Conservation (phyloP, 768 basidiomycete genomes). For the Naganishia vishniacii region DNA sequence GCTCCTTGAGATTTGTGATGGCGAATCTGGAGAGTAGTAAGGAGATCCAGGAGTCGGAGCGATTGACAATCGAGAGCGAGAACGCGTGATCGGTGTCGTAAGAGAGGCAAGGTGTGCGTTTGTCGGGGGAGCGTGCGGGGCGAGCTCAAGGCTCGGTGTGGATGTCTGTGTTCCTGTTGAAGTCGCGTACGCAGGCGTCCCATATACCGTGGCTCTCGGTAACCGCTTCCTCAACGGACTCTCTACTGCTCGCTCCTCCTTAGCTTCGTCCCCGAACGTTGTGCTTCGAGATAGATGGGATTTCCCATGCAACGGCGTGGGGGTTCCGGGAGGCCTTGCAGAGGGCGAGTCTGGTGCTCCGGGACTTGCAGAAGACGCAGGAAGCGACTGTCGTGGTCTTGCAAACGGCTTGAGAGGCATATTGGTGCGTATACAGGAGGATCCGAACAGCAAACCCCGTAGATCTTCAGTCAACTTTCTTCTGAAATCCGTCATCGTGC, state of each 20-base stretch:
- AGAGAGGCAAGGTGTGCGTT: neutral
- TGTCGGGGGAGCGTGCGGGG: neutral
- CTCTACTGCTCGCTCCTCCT: neutral
- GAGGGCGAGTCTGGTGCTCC: neutral
- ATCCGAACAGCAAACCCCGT: neutral
- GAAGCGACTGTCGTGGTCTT: slow-evolving; percentile 12
- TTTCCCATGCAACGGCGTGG: slow-evolving; percentile 16
- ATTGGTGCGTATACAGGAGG: neutral
- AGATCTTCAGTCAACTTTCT: neutral
- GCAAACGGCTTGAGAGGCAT: slow-evolving; percentile 15
- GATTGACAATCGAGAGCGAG: slow-evolving; percentile 1
- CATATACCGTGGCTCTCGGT: slow-evolving; percentile 9
- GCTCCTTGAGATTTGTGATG: slow-evolving; percentile 20
- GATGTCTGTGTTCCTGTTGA: slow-evolving; percentile 11
- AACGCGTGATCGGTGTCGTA: slow-evolving; percentile 4
- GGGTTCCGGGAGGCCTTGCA: neutral
- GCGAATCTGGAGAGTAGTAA: slow-evolving; percentile 18
- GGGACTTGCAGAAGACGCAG: neutral
- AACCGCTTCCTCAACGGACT: slow-evolving; percentile 5
- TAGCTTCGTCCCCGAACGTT: slow-evolving; percentile 1
- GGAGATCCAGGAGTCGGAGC: slow-evolving; percentile 4
- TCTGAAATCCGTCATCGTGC: neutral
- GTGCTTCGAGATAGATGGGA: neutral
- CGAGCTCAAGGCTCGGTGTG: neutral
- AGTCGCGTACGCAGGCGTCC: neutral